phyloP scores from a whole-genome alignment of 805 yeast species.

The Suhomyces tanzawaensis region DNA sequence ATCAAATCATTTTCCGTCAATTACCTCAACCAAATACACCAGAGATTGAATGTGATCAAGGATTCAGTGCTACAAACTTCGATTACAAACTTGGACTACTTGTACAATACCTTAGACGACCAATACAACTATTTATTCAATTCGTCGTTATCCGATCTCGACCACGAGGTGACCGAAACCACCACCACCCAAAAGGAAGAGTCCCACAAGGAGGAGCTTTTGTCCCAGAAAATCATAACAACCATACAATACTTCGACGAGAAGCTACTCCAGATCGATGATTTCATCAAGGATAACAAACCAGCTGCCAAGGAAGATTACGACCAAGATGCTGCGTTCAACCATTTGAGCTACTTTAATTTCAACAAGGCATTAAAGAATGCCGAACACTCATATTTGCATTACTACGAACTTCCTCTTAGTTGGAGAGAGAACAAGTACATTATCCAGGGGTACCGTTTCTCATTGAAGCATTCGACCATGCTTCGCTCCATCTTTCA shows the following conservation, averaged over 20 bases:
- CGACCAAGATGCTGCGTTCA: slow-evolving; percentile 26
- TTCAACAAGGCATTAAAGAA: slow-evolving; percentile 50
- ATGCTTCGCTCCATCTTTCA: slow-evolving; percentile 60
- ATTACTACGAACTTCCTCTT: slow-evolving; percentile 84
- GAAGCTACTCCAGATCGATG: slow-evolving; percentile 37
- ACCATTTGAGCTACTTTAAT: slow-evolving; percentile 36
- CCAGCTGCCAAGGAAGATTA: slow-evolving; percentile 28
- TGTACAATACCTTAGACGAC: slow-evolving; percentile 40
- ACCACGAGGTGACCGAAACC: slow-evolving; percentile 7
- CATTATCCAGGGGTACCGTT: slow-evolving; percentile 82
- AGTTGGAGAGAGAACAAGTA: slow-evolving; percentile 92
- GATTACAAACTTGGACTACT: slow-evolving; percentile 36
- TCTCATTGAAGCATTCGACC: slow-evolving; percentile 58
- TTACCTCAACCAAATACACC: slow-evolving; percentile 34
- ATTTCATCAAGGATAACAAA: slow-evolving; percentile 32
- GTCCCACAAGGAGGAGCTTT: slow-evolving; percentile 22
- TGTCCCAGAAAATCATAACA: slow-evolving; percentile 37
- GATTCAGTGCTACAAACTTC: slow-evolving; percentile 37
- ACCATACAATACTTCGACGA: slow-evolving; percentile 44
- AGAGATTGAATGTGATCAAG: slow-evolving; percentile 33
- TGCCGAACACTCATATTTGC: slow-evolving; percentile 60
- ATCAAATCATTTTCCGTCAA: slow-evolving; percentile 31
- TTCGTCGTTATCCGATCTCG: slow-evolving; percentile 9
- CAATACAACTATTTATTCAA: slow-evolving; percentile 38
- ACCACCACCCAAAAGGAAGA: slow-evolving; percentile 11